phyloP scores from a whole-genome alignment of 148 eudicot species.

The Chenopodium suecicum region DNA sequence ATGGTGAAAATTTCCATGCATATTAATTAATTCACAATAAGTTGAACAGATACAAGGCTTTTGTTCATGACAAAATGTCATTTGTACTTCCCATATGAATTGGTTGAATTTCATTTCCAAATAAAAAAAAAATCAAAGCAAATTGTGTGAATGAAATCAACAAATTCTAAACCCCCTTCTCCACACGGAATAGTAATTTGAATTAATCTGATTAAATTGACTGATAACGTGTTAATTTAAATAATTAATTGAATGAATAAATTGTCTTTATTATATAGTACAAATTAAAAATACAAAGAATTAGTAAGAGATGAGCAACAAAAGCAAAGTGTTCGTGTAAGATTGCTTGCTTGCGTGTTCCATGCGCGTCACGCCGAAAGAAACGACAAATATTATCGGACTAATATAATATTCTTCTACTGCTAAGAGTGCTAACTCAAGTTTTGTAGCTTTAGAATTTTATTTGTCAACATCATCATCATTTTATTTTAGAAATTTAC shows the following conservation, averaged over 20 bases:
- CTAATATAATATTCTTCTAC: neutral
- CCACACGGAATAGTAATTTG: neutral
- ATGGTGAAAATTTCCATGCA: too few species aligned
- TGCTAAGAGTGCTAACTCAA: neutral
- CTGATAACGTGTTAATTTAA: too few species aligned
- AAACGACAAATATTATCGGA: neutral
- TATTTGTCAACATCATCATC: neutral
- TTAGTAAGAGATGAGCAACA: neutral
- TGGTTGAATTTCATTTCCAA: too few species aligned
- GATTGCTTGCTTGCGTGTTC: constrained; percentile 16
- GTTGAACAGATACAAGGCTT: too few species aligned
- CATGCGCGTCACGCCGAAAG: constrained; percentile 7
- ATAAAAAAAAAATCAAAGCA: too few species aligned
- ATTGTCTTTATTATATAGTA: too few species aligned
- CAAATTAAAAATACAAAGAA: neutral
- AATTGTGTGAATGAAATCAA: neutral
- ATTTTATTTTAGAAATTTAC: too few species aligned
- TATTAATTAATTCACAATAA: too few species aligned
- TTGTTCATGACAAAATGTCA: too few species aligned
- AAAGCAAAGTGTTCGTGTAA: neutral
- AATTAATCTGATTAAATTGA: neutral
- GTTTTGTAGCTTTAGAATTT: too few species aligned
- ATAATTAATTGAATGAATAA: neutral
- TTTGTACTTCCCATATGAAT: too few species aligned
- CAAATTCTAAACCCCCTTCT: neutral